Base-by-base conservation (phyloP, 2,329 filamentous ascomycete genomes). In the Nemania diffusa region DNA sequence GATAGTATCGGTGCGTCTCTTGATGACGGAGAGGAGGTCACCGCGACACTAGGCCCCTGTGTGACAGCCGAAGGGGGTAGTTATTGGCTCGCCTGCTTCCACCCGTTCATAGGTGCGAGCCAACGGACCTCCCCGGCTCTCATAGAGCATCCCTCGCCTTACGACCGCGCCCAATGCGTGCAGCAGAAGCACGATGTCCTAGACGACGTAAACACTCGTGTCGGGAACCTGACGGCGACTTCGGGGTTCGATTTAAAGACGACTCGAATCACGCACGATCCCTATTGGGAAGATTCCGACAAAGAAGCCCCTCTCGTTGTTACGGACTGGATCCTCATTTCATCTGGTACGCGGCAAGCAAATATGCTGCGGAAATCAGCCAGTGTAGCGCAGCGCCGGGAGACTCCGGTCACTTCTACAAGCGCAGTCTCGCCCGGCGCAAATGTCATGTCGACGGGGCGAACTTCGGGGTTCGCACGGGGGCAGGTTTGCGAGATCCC, bases 11-110 rank as follows among this genome's bases (percentile, higher is more conserved):
- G 82, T 8, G 74, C 80, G 15, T 70, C 64, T 5, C 76, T 76
- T 1, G 73, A 72, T 15, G 76, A 73, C 3, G 63, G 67, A 4
- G 74, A 77, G 1, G 79, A 81, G 40, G 77, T 74, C 40, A 82
- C 81, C 0, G 80, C 81, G 17, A 84, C 82, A 1, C 71, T 84
- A 6, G 82, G 82, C 0, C 81, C 82, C 0, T 81, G 79, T 29
- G 62, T 84, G 5, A 73, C 73, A 9, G 72, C 83, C 1, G 78
- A 76, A 3, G 80, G 78, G 4, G 78, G 73, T 0, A 78, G 65
- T 59, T 83, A 78, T 64, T 83, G 81, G 81, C 73, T 84, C 1
- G 80, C 78, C 20, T 83, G 80, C 69, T 83, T 81, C 32, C 82
- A 84, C 64, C 81, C 82, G 3, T 83, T 84, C 63, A 62, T 80